phyloP scores from a whole-genome alignment of 106 monocot species.

The Acorus calamus region DNA sequence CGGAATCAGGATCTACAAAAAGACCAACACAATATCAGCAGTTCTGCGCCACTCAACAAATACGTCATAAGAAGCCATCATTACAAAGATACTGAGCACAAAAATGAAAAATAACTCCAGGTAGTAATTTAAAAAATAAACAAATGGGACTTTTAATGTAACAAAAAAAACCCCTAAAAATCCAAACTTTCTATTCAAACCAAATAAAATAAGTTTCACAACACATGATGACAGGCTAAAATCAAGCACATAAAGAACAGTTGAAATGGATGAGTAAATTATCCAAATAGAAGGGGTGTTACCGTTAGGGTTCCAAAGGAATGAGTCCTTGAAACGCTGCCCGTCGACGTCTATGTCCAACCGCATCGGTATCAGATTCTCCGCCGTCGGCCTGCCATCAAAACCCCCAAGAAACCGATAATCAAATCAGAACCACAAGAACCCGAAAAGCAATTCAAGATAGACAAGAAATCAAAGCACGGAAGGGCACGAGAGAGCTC shows the following conservation, averaged over 20 bases:
- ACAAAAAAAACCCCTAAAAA: background rate
- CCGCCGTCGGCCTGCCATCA: constrained; percentile 66
- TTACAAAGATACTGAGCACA: too few species aligned
- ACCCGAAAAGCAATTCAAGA: background rate
- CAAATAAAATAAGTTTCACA: too few species aligned
- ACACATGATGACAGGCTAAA: too few species aligned
- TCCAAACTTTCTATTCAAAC: too few species aligned
- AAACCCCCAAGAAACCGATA: background rate
- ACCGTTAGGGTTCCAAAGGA: constrained; percentile 90
- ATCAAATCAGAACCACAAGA: background rate
- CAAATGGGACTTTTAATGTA: background rate
- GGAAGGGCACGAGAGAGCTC: constrained; percentile 2
- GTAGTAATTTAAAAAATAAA: background rate
- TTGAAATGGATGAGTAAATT: too few species aligned
- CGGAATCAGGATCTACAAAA: constrained; percentile 71
- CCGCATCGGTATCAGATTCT: constrained; percentile 82
- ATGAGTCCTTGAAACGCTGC: constrained; percentile 72
- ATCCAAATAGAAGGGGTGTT: background rate
- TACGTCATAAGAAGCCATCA: too few species aligned
- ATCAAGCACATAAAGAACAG: too few species aligned
- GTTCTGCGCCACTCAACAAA: too few species aligned
- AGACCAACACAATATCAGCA: background rate
- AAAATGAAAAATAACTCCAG: too few species aligned
- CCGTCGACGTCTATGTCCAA: constrained; percentile 80
- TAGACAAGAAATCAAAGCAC: background rate